Percentiles rank a stretch among this genome's conserved stretches.
phyloP scores from a whole-genome alignment of 306 rosid genomes.

The Casuarina glauca region DNA sequence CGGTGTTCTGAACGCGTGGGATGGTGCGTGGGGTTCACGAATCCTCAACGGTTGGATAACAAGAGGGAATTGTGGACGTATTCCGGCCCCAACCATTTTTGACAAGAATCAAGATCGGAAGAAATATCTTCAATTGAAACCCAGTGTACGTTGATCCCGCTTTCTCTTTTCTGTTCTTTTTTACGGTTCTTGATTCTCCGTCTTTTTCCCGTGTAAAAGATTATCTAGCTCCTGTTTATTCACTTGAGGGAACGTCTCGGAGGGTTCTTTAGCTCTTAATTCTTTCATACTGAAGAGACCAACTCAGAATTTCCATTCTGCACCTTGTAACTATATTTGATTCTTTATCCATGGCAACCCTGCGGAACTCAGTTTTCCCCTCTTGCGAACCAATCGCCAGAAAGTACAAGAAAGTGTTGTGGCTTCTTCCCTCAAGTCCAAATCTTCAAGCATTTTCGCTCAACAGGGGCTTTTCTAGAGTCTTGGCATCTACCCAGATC shows the following conservation, averaged over 20 bases:
- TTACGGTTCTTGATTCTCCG: background rate
- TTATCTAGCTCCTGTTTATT: background rate
- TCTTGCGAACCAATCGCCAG: slow-evolving; percentile 40
- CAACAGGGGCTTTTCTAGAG: slow-evolving; percentile 65
- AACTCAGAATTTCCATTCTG: slow-evolving; percentile 14
- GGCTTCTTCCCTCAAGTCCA: slow-evolving; percentile 48
- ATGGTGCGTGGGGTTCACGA: slow-evolving; percentile 7
- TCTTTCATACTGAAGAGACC: slow-evolving; percentile 17
- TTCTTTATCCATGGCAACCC: slow-evolving; percentile 49
- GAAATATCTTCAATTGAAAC: background rate
- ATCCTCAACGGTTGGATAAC: slow-evolving; percentile 31
- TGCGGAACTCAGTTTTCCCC: slow-evolving; percentile 53
- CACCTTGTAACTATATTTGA: slow-evolving; percentile 12
- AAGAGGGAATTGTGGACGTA: slow-evolving; percentile 27
- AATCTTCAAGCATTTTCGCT: slow-evolving; percentile 46
- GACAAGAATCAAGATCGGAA: background rate
- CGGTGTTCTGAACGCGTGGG: background rate
- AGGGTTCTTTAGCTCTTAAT: too few relatives aligned
- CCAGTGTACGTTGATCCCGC: slow-evolving; percentile 14
- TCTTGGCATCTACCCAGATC: slow-evolving; percentile 58
- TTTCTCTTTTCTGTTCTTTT: background rate
- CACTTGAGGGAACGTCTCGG: too few relatives aligned
- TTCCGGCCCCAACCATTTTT: slow-evolving; percentile 7
- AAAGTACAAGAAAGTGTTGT: slow-evolving; percentile 39
- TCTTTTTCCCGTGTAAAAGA: background rate